Base-by-base conservation (phyloP, 2,329 filamentous ascomycete species). In the Apiospora sp. region DNA sequence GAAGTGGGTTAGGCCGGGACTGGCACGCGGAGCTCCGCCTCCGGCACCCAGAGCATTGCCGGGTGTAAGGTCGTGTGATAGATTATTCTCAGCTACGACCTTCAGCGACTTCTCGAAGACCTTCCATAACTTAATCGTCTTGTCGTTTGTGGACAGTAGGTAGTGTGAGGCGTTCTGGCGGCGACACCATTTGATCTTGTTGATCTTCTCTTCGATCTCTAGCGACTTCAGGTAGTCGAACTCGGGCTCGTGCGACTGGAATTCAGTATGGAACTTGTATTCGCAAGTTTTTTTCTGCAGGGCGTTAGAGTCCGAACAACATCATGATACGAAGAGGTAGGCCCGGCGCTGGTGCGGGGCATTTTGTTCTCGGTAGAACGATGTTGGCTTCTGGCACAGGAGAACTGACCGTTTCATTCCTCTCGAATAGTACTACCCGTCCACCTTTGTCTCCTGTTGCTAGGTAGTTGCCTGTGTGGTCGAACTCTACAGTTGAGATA, bases 171-270 rank as follows among this genome's bases (percentile, higher is more conserved):
- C 94, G 88, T 99, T 99, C 85, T 98, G 96, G 85, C 96, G 92
- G 81, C 93, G 92, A 84, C 96, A 99, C 96, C 96, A 99, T 85
- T 98, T 99, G 87, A 99, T 99, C 89, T 99, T 99, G 90, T 99
- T 99, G 89, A 99, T 99, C 87, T 99, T 99, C 86, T 99, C 96
- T 89, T 99, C 96, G 81, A 99, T 99, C 85, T 99, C 96, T 78
- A 99, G 90, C 46, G 96, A 99, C 86, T 99, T 99, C 77, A 99
- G 91, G 83, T 99, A 99, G 84, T 99, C 96, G 84, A 99, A 99
- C 85, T 99, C 96, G 75, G 96, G 96, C 83, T 99, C 96, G 86
- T 99, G 96, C 79, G 96, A 99, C 87, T 99, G 96, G 80, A 99
- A 99, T 82, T 99, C 96, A 83, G 96, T 99, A 84, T 99, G 96